Percentiles rank a stretch among this genome's conserved stretches.
Evolutionary conservation across 2,329 filamentous ascomycete species (phyloP).

Genomic region (Lecanoromycetidae sp.): DNA sequence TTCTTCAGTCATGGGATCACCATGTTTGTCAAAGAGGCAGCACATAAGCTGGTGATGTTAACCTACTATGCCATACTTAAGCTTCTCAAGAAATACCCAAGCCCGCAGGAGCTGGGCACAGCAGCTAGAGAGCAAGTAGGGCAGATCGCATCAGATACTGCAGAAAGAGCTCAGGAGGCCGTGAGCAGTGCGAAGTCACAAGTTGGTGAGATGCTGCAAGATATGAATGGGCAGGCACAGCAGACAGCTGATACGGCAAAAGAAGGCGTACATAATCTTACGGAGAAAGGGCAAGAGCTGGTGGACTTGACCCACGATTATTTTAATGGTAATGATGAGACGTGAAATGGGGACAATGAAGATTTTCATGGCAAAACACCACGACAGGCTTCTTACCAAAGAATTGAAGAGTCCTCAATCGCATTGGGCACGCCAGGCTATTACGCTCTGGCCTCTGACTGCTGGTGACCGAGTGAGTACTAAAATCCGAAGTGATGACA

Average conservation of each 20-base stretch:
- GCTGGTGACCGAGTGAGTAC: too few species aligned
- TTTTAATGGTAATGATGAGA: too few species aligned
- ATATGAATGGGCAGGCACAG: neutral
- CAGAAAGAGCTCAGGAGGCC: neutral
- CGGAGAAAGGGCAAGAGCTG: neutral
- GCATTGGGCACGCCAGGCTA: too few species aligned
- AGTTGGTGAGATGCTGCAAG: neutral
- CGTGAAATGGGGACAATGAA: too few species aligned
- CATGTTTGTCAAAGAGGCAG: conserved; percentile 71
- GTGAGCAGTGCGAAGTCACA: neutral
- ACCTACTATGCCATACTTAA: conserved; percentile 56
- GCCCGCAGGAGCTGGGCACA: conserved; percentile 29
- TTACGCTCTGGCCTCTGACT: too few species aligned
- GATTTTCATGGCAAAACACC: too few species aligned
- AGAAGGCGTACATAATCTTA: neutral
- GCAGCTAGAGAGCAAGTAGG: conserved; percentile 1
- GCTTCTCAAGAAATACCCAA: conserved; percentile 33
- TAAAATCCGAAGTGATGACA: too few species aligned
- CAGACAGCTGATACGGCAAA: neutral
- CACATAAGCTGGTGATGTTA: conserved; percentile 60
- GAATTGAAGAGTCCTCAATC: too few species aligned
- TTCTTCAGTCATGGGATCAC: conserved; percentile 80
- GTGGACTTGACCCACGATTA: too few species aligned
- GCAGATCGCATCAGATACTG: neutral
- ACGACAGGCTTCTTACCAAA: too few species aligned